phyloP scores from a whole-genome alignment of 257 asterid species.

The Fraxinus anomala region DNA sequence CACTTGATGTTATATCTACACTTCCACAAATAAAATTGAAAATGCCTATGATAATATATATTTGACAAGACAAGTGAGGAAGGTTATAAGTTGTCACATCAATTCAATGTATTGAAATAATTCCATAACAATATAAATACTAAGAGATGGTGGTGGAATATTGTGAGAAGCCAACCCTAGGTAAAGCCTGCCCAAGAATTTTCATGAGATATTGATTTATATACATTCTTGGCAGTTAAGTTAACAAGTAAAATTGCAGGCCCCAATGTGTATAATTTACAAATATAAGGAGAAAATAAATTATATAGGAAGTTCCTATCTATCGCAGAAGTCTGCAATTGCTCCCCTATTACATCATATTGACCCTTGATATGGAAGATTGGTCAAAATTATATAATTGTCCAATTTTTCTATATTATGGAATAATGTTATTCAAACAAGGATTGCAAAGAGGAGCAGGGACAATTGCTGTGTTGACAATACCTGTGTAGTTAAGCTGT shows the following conservation, averaged over 20 bases:
- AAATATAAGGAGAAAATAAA: not conserved
- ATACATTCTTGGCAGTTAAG: no score
- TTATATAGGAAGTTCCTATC: not conserved
- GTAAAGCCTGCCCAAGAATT: not conserved
- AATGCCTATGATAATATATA: no score
- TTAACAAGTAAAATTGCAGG: not conserved
- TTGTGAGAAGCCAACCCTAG: not conserved
- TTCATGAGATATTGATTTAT: not conserved
- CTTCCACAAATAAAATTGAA: no score
- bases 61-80: no score
- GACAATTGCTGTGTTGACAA: no score
- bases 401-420: not conserved
- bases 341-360: not conserved
- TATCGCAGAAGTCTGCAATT: not conserved
- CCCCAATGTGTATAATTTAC: not conserved
- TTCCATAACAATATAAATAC: no score
- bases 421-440: no score
- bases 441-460: no score
- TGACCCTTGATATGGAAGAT: not conserved
- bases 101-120: no score
- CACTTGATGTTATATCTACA: slow-evolving; percentile 3
- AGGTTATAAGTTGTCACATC: no score
- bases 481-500: no score
- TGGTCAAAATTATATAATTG: not conserved
- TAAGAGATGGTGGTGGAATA: not conserved